Evolutionary conservation across 2,329 filamentous ascomycete species (phyloP), one percentile per base, ranked within the genome.

Genomic region (Metarhizium brunneum): DNA sequence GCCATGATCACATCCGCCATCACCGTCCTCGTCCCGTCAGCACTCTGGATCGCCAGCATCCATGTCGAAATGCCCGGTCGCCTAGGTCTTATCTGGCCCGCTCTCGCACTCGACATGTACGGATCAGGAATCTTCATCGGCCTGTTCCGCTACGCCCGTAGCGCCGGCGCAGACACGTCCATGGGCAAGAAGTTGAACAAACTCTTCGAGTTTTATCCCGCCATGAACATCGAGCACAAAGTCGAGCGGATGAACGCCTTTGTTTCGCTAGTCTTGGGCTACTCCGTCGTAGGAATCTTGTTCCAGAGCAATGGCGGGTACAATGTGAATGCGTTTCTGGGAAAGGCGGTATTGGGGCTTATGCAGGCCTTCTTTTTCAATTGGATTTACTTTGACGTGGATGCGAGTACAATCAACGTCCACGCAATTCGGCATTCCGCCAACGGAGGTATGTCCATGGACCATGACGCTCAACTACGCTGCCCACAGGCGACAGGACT

Each of bases 321-420:
- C 10, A 73, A 72, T 2, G 73, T 78, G 59, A 80, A 80, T 4
- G 68, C 84, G 11, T 79, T 85, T 65, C 78, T 84, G 50, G 84
- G 83, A 6, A 86, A 86, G 65, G 82, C 82, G 1, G 71, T 83
- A 10, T 66, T 85, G 13, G 81, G 81, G 0, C 68, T 84, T 81
- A 25, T 4, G 25, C 25, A 25, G 25, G 25, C 25, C 25, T 25
- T 25, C 25, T 25, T 25, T 25, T 25, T 83, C 62, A 83, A 84
- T 62, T 83, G 81, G 80, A 73, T 85, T 10, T 85, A 85, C 64
- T 84, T 85, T 63, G 82, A 86, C 62, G 74, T 86, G 40, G 83
- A 85, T 64, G 75, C 71, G 16, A 73, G 73, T 55, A 80, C 81
- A 62, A 70, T 86, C 18, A 75, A 78, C 50, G 67, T 77, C 0